Conservation (phyloP, 441 rosid species). For the Populus hybrid region DNA sequence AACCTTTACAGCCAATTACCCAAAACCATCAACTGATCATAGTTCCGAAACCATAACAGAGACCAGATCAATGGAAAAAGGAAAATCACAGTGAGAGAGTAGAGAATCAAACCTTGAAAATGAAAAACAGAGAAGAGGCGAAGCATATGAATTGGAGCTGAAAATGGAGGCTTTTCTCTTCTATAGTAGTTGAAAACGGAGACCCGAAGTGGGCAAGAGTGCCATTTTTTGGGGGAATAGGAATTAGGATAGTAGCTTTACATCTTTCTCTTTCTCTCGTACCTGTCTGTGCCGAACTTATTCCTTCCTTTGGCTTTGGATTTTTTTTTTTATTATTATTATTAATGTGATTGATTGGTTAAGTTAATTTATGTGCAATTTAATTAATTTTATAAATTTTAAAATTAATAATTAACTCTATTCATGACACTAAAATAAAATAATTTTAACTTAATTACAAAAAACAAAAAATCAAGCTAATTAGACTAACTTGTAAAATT, state of each 20-base stretch:
- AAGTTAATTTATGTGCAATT: too few species aligned
- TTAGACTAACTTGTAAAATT: accelerated
- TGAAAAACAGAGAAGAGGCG: not conserved
- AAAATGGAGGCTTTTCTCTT: not conserved
- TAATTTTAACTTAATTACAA: too few species aligned
- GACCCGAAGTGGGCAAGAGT: not conserved
- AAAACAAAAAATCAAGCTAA: too few species aligned
- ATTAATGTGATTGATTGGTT: too few species aligned
- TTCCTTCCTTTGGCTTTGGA: not conserved
- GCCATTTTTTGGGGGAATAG: not conserved
- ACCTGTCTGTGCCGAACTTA: not conserved
- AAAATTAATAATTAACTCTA: too few species aligned
- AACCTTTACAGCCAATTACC: not conserved
- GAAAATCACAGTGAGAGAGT: not conserved
- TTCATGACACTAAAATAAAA: too few species aligned
- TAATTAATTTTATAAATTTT: too few species aligned
- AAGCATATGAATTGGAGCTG: not conserved
- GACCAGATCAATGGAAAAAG: not conserved
- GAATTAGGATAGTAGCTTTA: not conserved
- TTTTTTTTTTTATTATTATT: not conserved
- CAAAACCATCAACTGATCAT: slow-evolving; percentile 1
- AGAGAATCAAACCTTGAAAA: not conserved
- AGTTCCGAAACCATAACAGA: not conserved
- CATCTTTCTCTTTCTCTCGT: not conserved
- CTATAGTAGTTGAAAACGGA: not conserved